Evolutionary conservation across 164 flowering plant genomes (phyloP).

Genomic region (Houttuynia cordata): DNA sequence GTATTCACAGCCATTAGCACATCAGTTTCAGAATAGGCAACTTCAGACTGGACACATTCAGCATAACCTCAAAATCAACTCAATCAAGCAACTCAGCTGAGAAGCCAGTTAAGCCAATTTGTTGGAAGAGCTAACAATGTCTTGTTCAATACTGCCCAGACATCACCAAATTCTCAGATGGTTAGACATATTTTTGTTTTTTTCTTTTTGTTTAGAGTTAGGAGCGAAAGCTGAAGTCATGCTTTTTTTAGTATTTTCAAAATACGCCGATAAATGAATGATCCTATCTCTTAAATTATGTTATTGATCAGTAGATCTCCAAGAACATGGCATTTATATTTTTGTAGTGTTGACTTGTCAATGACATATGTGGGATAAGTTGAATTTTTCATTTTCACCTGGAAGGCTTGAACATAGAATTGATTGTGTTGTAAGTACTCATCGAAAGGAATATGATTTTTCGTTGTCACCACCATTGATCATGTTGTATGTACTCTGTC

Average conservation of each 20-base stretch:
- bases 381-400: too few species aligned
- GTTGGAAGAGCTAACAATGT: slow-evolving; percentile 63
- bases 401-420: background rate
- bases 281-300: background rate
- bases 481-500: too few species aligned
- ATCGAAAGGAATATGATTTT: too few species aligned
- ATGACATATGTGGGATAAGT: background rate
- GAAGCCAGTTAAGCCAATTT: slow-evolving; percentile 70
- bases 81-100: slow-evolving; percentile 71
- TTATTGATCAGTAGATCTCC: background rate
- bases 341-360: background rate
- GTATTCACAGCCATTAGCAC: slow-evolving; percentile 67
- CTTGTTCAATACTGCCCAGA: slow-evolving; percentile 75
- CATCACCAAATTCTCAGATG: slow-evolving; percentile 68
- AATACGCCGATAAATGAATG: background rate
- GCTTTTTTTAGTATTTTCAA: too few species aligned
- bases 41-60: slow-evolving; percentile 61
- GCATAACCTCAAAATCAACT: slow-evolving; percentile 71
- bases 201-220: background rate
- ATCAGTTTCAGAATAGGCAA: slow-evolving; percentile 76
- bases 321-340: background rate
- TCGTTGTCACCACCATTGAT: too few species aligned
- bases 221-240: background rate
- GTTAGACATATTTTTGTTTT: slow-evolving; percentile 17
- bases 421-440: too few species aligned